Conservation (phyloP, 345 rosid genomes). For the Populus tremula region DNA sequence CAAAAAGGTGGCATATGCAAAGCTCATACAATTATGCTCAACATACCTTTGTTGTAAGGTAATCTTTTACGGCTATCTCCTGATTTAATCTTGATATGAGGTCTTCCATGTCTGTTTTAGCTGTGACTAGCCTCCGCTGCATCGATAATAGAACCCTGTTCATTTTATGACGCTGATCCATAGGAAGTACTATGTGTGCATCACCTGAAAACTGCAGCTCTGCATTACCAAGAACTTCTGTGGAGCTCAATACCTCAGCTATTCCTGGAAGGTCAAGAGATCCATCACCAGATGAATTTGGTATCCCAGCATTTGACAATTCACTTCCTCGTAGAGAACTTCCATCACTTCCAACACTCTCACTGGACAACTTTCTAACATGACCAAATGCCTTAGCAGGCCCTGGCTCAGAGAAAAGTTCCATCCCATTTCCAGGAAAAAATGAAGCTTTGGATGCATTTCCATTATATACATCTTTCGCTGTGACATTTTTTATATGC, state of each 20-base stretch:
- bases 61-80: constrained; percentile 83
- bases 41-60: constrained; percentile 79
- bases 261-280: constrained; percentile 52
- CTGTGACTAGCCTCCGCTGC: constrained; percentile 73
- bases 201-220: constrained; percentile 46
- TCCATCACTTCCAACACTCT: constrained; percentile 67
- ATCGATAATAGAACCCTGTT: constrained; percentile 67
- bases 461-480: constrained; percentile 54
- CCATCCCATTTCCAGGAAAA: constrained; percentile 52
- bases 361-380: constrained; percentile 60
- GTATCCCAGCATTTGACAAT: constrained; percentile 55
- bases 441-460: constrained; percentile 46
- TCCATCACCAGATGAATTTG: constrained; percentile 58
- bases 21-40: not conserved
- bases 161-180: constrained; percentile 79
- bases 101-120: constrained; percentile 98
- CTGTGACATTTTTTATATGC: constrained; percentile 42
- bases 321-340: constrained; percentile 67
- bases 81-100: constrained; percentile 84
- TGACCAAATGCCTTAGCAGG: constrained; percentile 52
- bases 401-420: constrained; percentile 60
- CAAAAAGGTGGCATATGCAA: not conserved
- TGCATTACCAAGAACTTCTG: constrained; percentile 37
- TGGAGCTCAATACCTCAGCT: constrained; percentile 42
- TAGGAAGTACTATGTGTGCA: constrained; percentile 67